phyloP scores from a whole-genome alignment of 306 rosid genomes.

The Rosa chinensis region DNA sequence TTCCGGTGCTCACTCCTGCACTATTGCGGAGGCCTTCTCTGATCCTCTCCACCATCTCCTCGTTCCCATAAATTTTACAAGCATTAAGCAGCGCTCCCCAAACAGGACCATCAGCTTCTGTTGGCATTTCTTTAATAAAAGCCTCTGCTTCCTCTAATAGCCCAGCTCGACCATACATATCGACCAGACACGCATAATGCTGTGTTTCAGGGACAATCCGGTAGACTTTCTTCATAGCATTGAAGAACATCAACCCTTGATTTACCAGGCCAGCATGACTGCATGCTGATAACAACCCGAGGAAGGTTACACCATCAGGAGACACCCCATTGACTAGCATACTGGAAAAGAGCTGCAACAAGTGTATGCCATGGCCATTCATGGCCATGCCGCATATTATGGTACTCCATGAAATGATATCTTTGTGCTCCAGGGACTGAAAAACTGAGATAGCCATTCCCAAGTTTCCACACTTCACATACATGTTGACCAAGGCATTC shows the following conservation, averaged over 20 bases:
- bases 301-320: conserved; percentile 66
- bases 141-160: conserved; percentile 60
- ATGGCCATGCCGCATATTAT: conserved; percentile 69
- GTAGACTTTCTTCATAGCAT: conserved; percentile 58
- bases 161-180: conserved; percentile 55
- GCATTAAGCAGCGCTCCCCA: conserved; percentile 80
- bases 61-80: conserved; percentile 64
- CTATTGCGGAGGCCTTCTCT: conserved; percentile 34
- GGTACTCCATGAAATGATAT: conserved; percentile 72
- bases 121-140: conserved; percentile 41
- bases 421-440: conserved; percentile 40
- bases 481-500: conserved; percentile 80
- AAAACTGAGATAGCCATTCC: conserved; percentile 49
- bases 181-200: conserved; percentile 41
- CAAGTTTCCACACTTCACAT: conserved; percentile 61
- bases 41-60: conserved; percentile 51
- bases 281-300: conserved; percentile 68
- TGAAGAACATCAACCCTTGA: conserved; percentile 49
- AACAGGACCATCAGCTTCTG: conserved; percentile 42
- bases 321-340: conserved; percentile 69
- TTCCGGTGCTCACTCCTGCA: conserved; percentile 43
- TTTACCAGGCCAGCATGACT: conserved; percentile 52
- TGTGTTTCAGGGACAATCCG: conserved; percentile 27
- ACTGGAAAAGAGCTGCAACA: conserved; percentile 53
- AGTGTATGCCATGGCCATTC: conserved; percentile 58